Base-by-base conservation (phyloP, 2,329 filamentous ascomycete species). In the Penicillium polonicum region DNA sequence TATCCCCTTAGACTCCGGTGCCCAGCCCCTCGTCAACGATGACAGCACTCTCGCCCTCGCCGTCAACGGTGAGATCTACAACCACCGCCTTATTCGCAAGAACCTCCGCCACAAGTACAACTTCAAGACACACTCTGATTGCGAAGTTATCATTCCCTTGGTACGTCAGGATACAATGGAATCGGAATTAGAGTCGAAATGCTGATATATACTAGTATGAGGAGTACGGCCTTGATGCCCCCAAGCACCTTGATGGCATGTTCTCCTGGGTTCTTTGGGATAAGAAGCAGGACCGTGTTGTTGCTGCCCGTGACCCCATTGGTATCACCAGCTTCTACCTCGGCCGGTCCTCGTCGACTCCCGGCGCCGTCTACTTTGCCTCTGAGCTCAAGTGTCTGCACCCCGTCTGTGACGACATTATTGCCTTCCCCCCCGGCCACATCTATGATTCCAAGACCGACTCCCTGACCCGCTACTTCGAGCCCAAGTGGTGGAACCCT, bases 51-150 rank as follows among this genome's bases (percentile, higher is more conserved):
- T 99, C 70, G 88, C 93, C 64, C 86, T 99, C 60, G 93, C 94
- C 65, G 94, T 97, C 85, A 99, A 99, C 78, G 94, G 94, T 79
- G 94, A 99, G 77, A 99, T 99, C 76, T 99, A 99, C 85, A 99
- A 99, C 87, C 94, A 99, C 81, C 90, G 93, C 74, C 85, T 96
- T 71, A 83, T 99, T 72, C 89, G 94, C 74, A 97, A 97, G 80
- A 82, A 82, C 69, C 82, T 97, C 70, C 91, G 91, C 79, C 86
- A 82, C 60, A 85, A 87, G 38, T 97, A 97, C 79, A 88, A 92
- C 78, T 99, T 97, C 87, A 97, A 97, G 87, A 99, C 94, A 65
- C 89, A 94, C 73, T 97, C 93, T 38, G 94, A 99, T 74, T 99
- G 94, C 79, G 94, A 99, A 79, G 93, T 99, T 74, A 96, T 99